A percentile compares a stretch with the other conserved stretches of the same genome.
These are phyloP conservation scores for Phytophthora boehmeriae DNA, from an alignment of 352 stramenopile genomes.

Conservation along the genomic window DNA sequence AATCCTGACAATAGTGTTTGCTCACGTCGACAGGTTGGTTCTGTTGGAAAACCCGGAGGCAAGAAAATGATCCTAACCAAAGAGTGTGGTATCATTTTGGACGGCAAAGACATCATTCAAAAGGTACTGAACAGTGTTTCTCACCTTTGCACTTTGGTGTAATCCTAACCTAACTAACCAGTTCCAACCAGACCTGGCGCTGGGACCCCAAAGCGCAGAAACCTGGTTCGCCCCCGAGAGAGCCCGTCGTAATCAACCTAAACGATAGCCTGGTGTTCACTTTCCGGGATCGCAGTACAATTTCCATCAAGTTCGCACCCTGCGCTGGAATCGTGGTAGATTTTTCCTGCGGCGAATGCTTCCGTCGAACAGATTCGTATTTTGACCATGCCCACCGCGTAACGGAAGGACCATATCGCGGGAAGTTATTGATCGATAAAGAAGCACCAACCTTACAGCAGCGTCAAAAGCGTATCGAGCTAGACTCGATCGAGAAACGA, in stretches of 20 bases:
- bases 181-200: constrained; percentile 48
- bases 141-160: background rate
- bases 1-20: background rate
- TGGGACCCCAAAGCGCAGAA: constrained; percentile 74
- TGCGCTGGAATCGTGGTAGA: constrained; percentile 59
- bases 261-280: constrained; percentile 78
- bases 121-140: constrained; percentile 36
- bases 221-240: constrained; percentile 54
- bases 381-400: constrained; percentile 55
- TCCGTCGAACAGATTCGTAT: constrained; percentile 78
- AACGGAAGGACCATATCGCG: constrained; percentile 46
- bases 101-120: constrained; percentile 53
- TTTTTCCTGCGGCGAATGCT: constrained; percentile 73
- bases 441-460: constrained; percentile 61
- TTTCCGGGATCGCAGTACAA: constrained; percentile 66
- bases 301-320: constrained; percentile 68
- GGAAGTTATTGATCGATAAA: constrained; percentile 69
- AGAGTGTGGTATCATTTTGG: constrained; percentile 62
- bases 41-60: constrained; percentile 48
- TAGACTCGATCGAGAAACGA: constrained; percentile 66
- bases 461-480: constrained; percentile 75
- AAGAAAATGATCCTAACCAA: constrained; percentile 75
- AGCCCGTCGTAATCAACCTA: constrained; percentile 68
- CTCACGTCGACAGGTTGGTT: constrained; percentile 53
- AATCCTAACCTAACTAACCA: background rate